Conservation (phyloP, 148 eudicot species). For the Pharnaceum exiguum region DNA sequence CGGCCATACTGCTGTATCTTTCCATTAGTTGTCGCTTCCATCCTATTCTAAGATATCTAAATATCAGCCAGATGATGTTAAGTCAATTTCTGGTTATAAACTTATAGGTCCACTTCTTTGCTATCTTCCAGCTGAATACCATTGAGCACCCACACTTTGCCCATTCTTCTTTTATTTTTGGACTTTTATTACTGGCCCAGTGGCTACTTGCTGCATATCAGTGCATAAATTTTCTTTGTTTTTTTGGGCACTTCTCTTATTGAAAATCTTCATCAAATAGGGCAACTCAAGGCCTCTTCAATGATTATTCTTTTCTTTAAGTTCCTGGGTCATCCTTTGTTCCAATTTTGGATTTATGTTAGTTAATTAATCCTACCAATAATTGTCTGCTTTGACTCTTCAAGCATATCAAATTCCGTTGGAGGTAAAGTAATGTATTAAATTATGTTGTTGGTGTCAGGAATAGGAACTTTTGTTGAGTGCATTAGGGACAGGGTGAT, state of each 20-base stretch:
- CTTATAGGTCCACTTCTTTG: slow-evolving; percentile 12
- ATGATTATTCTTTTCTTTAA: too few relatives aligned
- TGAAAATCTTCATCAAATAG: too few relatives aligned
- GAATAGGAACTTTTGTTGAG: slow-evolving; percentile 1
- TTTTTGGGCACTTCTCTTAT: too few relatives aligned
- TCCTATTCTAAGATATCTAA: not conserved
- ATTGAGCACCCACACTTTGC: slow-evolving; percentile 14
- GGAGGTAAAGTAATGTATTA: not conserved
- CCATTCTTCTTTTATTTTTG: slow-evolving; percentile 13
- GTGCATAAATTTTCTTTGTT: too few relatives aligned
- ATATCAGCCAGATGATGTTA: not conserved
- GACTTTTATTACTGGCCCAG: not conserved
- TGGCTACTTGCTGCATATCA: too few relatives aligned
- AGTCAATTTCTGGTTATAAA: slow-evolving; percentile 14
- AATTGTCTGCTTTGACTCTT: not conserved
- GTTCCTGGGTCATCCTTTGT: too few relatives aligned
- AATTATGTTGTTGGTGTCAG: slow-evolving; percentile 12
- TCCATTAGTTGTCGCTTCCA: too few relatives aligned
- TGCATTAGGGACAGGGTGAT: slow-evolving; percentile 13
- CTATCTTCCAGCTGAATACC: slow-evolving; percentile 9
- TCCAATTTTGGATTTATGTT: not conserved
- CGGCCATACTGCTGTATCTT: not conserved
- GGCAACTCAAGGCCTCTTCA: too few relatives aligned
- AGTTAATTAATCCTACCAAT: not conserved
- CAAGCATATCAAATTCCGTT: not conserved